Base-by-base conservation (phyloP, 2,329 filamentous ascomycete genomes). In the Trichoderma pleuroti region DNA sequence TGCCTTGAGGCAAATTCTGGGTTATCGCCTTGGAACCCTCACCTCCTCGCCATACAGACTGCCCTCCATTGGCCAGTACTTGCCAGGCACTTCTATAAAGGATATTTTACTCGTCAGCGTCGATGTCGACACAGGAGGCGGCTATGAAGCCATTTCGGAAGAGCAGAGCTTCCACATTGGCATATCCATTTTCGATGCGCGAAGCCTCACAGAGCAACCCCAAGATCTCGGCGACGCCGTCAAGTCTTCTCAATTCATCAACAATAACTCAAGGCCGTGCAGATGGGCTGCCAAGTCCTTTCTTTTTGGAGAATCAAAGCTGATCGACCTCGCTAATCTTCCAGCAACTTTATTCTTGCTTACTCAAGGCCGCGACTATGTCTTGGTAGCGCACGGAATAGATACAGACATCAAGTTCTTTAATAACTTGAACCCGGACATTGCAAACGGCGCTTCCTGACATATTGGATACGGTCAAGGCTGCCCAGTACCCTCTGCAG, bases 391-490 rank as follows among this genome's bases (percentile, higher is more conserved):
- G 9, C 73, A 75, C 46, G 73, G 74, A 12, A 39, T 16, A 34
- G 28, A 16, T 34, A 64, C 24, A 71, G n/a, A 75, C 30, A 8
- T 73, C 46, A 74, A 74, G 26, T 66, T 74, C 64, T 67, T 75
- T 12, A 73, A 76, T 32, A 70, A 72, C 42, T 39, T 74, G 14
- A 63, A 72, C 54, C 8, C 32, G 10, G 18, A 62, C 1, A 70
- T 74, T 36, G 62, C 30, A 6, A 12, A 2, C 18, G 30, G 61
- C 57, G 71, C 73, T 21, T 56, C 18, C 1, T 77, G n/a, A 74
- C 42, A 64, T 76, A 1, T 56, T 79, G 14, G 76, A 79, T 49
- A 78, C 76, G 1, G 75, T 76, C 39, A 78, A 77, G 61, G 75
- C 73, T 11, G 75, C 74, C 7, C 75, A 78, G 62, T 71, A 72